A percentile compares a stretch with the other conserved stretches of the same genome.
Evolutionary conservation across 306 rosid species (phyloP).

Genomic region (Elaeagnus macrophylla): DNA sequence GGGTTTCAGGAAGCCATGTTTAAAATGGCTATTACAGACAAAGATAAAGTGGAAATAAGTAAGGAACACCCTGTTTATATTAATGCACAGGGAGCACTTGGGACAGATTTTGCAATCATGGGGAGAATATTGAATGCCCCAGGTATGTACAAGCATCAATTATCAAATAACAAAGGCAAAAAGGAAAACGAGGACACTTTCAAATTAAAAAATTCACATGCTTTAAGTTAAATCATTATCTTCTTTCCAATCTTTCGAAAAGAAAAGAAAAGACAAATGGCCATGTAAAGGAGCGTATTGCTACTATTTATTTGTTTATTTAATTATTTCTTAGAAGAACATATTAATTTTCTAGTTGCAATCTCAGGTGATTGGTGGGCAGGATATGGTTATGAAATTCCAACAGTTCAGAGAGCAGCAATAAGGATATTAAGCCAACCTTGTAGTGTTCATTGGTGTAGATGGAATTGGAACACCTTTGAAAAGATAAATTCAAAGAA

Average conservation of each 20-base stretch:
- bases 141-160: slow-evolving; percentile 30
- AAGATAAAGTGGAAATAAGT: slow-evolving; percentile 45
- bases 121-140: slow-evolving; percentile 67
- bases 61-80: slow-evolving; percentile 51
- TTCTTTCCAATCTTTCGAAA: too few relatives aligned
- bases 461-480: slow-evolving; percentile 58
- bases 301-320: neutral
- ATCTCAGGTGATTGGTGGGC: slow-evolving; percentile 72
- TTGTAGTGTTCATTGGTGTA: slow-evolving; percentile 58
- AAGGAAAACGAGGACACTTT: neutral
- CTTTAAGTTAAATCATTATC: too few relatives aligned
- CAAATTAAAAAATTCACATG: neutral
- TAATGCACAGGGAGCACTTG: slow-evolving; percentile 63
- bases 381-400: slow-evolving; percentile 62
- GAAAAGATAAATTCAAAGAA: slow-evolving; percentile 40
- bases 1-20: slow-evolving; percentile 62
- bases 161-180: neutral
- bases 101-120: slow-evolving; percentile 53
- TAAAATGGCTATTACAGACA: slow-evolving; percentile 36
- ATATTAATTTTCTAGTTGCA: slow-evolving; percentile 7
- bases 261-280: too few relatives aligned
- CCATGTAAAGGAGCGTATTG: too few relatives aligned
- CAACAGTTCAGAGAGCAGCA: slow-evolving; percentile 55
- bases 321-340: slow-evolving; percentile 3
- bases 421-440: slow-evolving; percentile 59